Evolutionary conservation across 345 rosid species (phyloP), one percentile per base, ranked within the genome.

Genomic region (Theobroma cacao): DNA sequence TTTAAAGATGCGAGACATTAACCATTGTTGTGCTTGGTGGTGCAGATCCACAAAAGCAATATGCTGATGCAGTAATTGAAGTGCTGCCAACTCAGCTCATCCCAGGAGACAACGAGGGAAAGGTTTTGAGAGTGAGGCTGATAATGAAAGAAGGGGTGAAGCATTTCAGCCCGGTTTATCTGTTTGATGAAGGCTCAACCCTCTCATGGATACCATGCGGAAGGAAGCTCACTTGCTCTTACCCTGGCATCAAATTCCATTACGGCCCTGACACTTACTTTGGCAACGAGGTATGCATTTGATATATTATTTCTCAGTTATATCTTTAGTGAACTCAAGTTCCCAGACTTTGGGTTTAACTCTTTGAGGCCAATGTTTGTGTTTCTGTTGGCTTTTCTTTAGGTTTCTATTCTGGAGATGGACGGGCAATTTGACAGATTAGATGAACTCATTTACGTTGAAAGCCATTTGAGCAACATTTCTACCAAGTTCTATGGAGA

Each of bases 331-430:
- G n/a, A 50, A 50, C 38, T 36, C 38, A 36, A 36, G 5, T 5
- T 41, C n/a, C 45, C 28, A n/a, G 13, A 22, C 30, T 20, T 55
- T 9, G 9, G 26, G 13, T 8, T n/a, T n/a, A 22, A 15, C 18
- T 64, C 45, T 48, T 61, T 77, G 26, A 66, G 61, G 56, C 7
- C 50, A 75, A 52, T 20, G 61, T 63, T 40, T 66, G 15, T 50
- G 38, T 61, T 43, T 0, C 40, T 71, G 18, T 48, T 55, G 1
- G 24, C 17, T 58, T 43, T 48, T 22, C 33, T n/a, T 38, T 65
- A 95, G 99, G 99, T 96, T 28, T 93, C 99, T 3, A 85, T 91
- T 76, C 28, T 96, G 88, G 99, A 96, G 85, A 95, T 96, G 99
- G 98, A 96, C 75, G 99, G 99, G 26, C 92, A 91, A 74, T 93